Conservation (phyloP, 371 early-diverging fungal species). For the Actinomortierella wolfii region DNA sequence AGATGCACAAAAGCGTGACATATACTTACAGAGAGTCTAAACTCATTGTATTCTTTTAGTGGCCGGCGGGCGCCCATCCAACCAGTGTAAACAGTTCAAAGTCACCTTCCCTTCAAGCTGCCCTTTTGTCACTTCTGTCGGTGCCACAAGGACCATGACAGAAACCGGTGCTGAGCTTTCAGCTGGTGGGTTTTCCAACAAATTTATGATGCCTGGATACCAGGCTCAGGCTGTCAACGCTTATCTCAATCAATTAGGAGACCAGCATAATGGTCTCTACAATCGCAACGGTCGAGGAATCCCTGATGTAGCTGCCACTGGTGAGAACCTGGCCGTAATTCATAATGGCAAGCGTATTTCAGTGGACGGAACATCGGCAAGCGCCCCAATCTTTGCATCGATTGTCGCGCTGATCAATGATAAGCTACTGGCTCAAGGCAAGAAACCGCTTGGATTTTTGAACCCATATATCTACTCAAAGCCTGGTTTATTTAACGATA, state of each 20-base stretch:
- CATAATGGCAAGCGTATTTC: background rate
- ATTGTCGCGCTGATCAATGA: conserved; percentile 10
- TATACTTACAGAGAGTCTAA: background rate
- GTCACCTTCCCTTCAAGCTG: conserved; percentile 10
- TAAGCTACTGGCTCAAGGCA: background rate
- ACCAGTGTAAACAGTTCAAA: background rate
- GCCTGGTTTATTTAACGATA: conserved; percentile 4
- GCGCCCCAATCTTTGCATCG: conserved; percentile 12
- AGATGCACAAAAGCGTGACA: too few relatives aligned
- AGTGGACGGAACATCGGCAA: conserved; percentile 4
- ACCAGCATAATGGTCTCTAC: background rate
- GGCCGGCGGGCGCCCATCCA: background rate
- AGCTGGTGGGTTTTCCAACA: conserved; percentile 16
- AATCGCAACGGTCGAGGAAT: conserved; percentile 3
- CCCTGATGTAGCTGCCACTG: conserved; percentile 16
- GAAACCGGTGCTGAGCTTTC: conserved; percentile 9
- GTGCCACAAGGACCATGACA: conserved; percentile 2
- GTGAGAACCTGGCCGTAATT: background rate
- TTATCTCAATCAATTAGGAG: background rate
- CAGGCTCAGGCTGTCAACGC: background rate
- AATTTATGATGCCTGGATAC: background rate
- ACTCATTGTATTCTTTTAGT: background rate
- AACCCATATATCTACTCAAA: conserved; percentile 8
- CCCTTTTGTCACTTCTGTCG: conserved; percentile 19
- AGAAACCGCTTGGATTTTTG: conserved; percentile 9